phyloP scores from a whole-genome alignment of 148 eudicot species.

The Persicaria tinctoria region DNA sequence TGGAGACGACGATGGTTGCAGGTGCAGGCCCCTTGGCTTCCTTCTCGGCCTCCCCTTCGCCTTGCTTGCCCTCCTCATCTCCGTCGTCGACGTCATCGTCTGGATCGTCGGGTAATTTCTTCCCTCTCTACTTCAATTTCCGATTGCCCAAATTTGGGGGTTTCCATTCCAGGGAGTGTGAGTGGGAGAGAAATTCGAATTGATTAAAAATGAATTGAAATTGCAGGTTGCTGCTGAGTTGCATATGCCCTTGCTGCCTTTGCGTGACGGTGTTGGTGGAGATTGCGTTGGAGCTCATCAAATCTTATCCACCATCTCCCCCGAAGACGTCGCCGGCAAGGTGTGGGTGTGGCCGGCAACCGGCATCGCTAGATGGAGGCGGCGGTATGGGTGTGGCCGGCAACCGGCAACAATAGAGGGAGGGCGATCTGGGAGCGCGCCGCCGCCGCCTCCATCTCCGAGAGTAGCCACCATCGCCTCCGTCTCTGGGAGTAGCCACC shows the following conservation, averaged over 20 bases:
- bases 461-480: too few relatives aligned
- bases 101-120: conserved; percentile 52
- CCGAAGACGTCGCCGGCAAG: too few relatives aligned
- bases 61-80: conserved; percentile 34
- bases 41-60: conserved; percentile 55
- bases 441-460: too few relatives aligned
- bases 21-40: conserved; percentile 47
- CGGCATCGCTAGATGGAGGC: too few relatives aligned
- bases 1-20: conserved; percentile 10
- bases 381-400: too few relatives aligned
- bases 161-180: not conserved
- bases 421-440: too few relatives aligned
- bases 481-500: too few relatives aligned
- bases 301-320: too few relatives aligned
- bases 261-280: conserved; percentile 63
- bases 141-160: not conserved
- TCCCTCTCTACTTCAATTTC: not conserved
- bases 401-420: too few relatives aligned
- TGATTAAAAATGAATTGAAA: not conserved
- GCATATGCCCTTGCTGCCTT: conserved; percentile 63
- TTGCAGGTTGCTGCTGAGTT: conserved; percentile 41
- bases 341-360: too few relatives aligned
- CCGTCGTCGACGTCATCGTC: conserved; percentile 38
- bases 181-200: too few relatives aligned
- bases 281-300: conserved; percentile 48